Evolutionary conservation across 495 filamentous ascomycete species (phyloP).

Genomic region (Elasticomyces elasticus): DNA sequence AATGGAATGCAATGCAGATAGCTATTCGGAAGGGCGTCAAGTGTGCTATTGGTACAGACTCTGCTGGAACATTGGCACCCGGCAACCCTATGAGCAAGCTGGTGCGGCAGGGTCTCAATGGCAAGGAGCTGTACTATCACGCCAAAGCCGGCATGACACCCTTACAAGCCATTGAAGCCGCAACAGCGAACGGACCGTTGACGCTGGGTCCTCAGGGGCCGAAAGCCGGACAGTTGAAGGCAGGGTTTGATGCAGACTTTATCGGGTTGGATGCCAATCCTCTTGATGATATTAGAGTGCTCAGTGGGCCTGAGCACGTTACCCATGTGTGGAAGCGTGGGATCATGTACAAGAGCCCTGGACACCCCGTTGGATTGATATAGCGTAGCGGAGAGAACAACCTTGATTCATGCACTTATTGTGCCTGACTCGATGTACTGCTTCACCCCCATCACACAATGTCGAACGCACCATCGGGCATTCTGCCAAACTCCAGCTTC

Average conservation of each 20-base stretch:
- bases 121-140: conserved; percentile 40
- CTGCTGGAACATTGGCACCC: conserved; percentile 6
- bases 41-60: conserved; percentile 19
- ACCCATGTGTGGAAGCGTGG: conserved; percentile 20
- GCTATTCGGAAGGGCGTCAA: conserved; percentile 18
- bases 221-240: conserved; percentile 18
- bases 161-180: conserved; percentile 44
- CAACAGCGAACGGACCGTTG: conserved; percentile 38
- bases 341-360: conserved; percentile 8
- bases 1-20: conserved; percentile 8
- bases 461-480: conserved; percentile 18
- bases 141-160: conserved; percentile 41
- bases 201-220: conserved; percentile 18
- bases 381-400: neutral
- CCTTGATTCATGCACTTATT: neutral
- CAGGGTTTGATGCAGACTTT: conserved; percentile 22
- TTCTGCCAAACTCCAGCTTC: conserved; percentile 67
- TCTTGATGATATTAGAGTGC: conserved; percentile 16
- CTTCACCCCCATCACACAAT: neutral
- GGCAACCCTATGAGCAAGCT: conserved; percentile 11
- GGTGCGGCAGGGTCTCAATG: conserved; percentile 37
- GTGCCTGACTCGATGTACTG: neutral
- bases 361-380: neutral
- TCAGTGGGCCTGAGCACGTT: conserved; percentile 10
- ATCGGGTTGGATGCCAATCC: conserved; percentile 20